Evolutionary conservation across 1,139 yeast species (phyloP), one percentile per base, ranked within the genome.

Genomic region (Suhomyces taliae): DNA sequence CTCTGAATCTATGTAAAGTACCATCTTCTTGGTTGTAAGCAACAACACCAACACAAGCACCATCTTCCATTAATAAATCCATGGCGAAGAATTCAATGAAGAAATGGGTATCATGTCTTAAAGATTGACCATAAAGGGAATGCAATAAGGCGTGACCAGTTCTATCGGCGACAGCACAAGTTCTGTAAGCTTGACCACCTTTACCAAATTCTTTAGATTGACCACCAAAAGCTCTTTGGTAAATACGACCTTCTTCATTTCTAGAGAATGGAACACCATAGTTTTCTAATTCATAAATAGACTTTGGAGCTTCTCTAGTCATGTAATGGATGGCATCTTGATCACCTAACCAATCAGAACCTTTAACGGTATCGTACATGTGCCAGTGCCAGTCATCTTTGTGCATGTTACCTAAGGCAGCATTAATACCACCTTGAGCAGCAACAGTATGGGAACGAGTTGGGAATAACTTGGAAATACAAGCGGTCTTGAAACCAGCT

Each of bases 321-420:
- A 93, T 93, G 77, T 93, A 93, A 74, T 93, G 98, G 67, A 93
- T 93, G 48, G 99, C 97, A 66, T 93, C 99, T 76, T 93, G 99
- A 74, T 93, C 99, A 62, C 99, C 99, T 55, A 93, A 83, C 99
- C 99, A 93, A 76, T 93, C 99, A n/a, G 97, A 90, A 55, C 99
- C 99, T 76, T 93, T 93, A 62, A 93, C 99, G 64, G 99, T 93
- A 67, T 93, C 99, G 74, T 91, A 91, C 97, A 93, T 91, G 74
- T 93, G 99, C 98, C 99, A 93, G 70, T 89, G 95, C 99, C 99
- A 93, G 76, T 91, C 93, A 71, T 93, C 99, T 59, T 82, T 79
- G 76, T 95, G 98, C 97, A 93, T 91, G 79, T 93, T 93, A 58
- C 95, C 93, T 55, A 93, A 79, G 38, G 99, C 99, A 60, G 99